Conservation (phyloP, 2,329 filamentous ascomycete genomes). For the Kalaharituber pfeilii region DNA sequence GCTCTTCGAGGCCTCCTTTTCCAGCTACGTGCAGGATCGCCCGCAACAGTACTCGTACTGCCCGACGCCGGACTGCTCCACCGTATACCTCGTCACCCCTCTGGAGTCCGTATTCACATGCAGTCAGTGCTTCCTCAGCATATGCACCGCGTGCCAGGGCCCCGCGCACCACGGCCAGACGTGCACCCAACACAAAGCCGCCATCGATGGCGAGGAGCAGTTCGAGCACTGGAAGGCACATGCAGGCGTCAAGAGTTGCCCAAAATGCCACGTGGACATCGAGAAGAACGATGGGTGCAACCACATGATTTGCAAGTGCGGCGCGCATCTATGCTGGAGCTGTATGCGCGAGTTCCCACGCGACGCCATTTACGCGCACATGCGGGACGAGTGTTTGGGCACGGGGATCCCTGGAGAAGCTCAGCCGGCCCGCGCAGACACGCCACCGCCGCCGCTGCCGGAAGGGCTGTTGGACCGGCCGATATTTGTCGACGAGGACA, state of each 20-base stretch:
- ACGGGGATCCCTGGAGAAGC: too few species aligned
- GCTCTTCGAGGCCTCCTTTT: constrained; percentile 7
- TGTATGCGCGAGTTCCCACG: constrained; percentile 28
- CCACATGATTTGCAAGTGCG: constrained; percentile 32
- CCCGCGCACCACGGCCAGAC: constrained; percentile 24
- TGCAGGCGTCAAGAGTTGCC: constrained; percentile 30
- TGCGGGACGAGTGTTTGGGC: not conserved
- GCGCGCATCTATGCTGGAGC: constrained; percentile 33
- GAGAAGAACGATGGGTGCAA: constrained; percentile 33
- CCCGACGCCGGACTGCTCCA: constrained; percentile 3
- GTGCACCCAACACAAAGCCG: constrained; percentile 25
- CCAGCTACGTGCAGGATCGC: not conserved
- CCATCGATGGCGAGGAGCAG: constrained; percentile 16
- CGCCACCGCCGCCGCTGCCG: too few species aligned
- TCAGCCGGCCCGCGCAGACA: too few species aligned
- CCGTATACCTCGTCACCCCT: constrained; percentile 1
- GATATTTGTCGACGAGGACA: too few species aligned
- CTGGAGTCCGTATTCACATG: constrained; percentile 13
- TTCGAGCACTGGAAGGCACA: constrained; percentile 24
- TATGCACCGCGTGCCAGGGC: constrained; percentile 27
- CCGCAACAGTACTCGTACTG: not conserved
- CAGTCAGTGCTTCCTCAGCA: constrained; percentile 15
- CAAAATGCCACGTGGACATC: constrained; percentile 28
- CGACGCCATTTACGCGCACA: not conserved
- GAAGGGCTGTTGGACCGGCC: too few species aligned